These are phyloP conservation scores for Starmerella gropengiesseri DNA, from an alignment of 805 yeast genomes.

Conservation along the genomic window DNA sequence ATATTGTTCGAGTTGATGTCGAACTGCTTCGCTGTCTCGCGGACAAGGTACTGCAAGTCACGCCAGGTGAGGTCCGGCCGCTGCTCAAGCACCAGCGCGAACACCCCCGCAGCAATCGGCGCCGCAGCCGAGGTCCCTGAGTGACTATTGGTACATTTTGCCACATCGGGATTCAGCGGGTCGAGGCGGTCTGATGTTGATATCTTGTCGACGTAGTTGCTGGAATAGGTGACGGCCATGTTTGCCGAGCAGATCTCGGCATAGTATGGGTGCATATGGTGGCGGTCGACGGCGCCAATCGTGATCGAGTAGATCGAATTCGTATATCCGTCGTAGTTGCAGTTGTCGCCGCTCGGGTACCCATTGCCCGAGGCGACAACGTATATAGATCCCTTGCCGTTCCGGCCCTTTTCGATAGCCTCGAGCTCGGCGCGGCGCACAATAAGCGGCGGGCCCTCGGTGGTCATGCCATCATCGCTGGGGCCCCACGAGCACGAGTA, in stretches of 20 bases:
- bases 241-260: conserved; percentile 93
- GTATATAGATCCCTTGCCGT: conserved; percentile 71
- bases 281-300: conserved; percentile 83
- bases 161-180: conserved; percentile 14
- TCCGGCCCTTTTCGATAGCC: conserved; percentile 74
- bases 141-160: conserved; percentile 57
- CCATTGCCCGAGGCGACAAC: conserved; percentile 98
- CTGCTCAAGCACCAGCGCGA: conserved; percentile 67
- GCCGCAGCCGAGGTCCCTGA: conserved; percentile 99
- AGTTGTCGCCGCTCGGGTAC: conserved; percentile 68
- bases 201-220: conserved; percentile 82
- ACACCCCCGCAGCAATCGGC: conserved; percentile 94
- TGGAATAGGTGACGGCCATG: conserved; percentile 82
- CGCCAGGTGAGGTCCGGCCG: conserved; percentile 91
- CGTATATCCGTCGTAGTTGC: conserved; percentile 96
- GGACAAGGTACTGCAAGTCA: conserved; percentile 78
- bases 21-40: conserved; percentile 58
- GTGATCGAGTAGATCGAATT: conserved; percentile 91
- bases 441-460: conserved; percentile 71
- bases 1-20: too few species aligned
- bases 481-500: conserved; percentile 99
- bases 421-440: conserved; percentile 75
- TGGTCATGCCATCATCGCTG: conserved; percentile 75
- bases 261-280: conserved; percentile 77
- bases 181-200: conserved; percentile 49